These are phyloP conservation scores for Pterocarpus macrocarpus DNA, from an alignment of 306 rosid species.

Conservation along the genomic window DNA sequence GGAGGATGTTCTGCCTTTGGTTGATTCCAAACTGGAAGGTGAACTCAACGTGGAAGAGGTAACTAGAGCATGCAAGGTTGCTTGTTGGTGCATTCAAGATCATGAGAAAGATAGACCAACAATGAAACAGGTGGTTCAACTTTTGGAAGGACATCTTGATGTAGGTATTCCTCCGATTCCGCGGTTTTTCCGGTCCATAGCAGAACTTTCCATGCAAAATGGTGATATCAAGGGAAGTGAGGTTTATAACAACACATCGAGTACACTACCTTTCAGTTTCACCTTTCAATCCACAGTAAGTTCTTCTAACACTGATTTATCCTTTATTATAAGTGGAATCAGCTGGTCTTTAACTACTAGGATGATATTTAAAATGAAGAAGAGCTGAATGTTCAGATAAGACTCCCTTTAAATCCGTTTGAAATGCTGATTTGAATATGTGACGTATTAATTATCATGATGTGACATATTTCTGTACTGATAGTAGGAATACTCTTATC, in stretches of 20 bases:
- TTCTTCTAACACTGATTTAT: not conserved
- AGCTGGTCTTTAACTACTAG: not conserved
- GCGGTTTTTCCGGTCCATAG: constrained; percentile 18
- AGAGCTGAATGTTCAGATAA: not conserved
- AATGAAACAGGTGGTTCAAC: constrained; percentile 29
- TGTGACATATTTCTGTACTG: not conserved
- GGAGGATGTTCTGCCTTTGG: constrained; percentile 39
- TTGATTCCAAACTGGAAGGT: constrained; percentile 35
- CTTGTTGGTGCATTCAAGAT: constrained; percentile 43
- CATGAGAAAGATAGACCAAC: constrained; percentile 34
- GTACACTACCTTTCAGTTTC: not conserved
- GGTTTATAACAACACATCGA: not conserved
- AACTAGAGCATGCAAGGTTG: constrained; percentile 13
- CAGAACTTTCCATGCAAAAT: not conserved
- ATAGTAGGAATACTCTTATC: not conserved
- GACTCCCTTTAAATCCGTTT: not conserved
- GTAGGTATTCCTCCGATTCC: constrained; percentile 26
- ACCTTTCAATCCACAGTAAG: constrained; percentile 6
- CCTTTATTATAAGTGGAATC: no score
- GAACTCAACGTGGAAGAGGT: constrained; percentile 29
- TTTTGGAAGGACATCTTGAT: constrained; percentile 33
- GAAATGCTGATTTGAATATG: not conserved
- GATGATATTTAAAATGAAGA: not conserved
- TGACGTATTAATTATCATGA: not conserved
- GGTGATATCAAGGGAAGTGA: not conserved